A percentile compares a stretch with the other conserved stretches of the same genome.
These are phyloP conservation scores for Aspergillus transmontanensis DNA, from an alignment of 2,329 filamentous ascomycete species.

Conservation along the genomic window DNA sequence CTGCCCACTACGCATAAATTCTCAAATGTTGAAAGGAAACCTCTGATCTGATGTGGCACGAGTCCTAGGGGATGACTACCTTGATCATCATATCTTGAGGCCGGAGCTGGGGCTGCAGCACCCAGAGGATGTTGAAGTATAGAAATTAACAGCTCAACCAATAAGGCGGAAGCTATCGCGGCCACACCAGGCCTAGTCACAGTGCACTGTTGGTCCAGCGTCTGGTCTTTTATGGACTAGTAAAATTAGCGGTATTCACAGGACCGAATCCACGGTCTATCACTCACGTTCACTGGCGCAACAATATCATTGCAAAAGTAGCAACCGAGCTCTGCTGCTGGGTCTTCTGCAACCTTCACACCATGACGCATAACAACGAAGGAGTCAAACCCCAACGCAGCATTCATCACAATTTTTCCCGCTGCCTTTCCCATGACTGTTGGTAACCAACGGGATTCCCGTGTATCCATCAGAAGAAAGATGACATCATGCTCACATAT, in stretches of 20 bases:
- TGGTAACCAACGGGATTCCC: slow-evolving; percentile 92
- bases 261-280: background rate
- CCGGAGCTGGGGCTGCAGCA: slow-evolving; percentile 43
- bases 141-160: slow-evolving; percentile 88
- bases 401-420: slow-evolving; percentile 95
- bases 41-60: slow-evolving; percentile 65
- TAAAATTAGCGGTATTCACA: slow-evolving; percentile 1
- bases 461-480: slow-evolving; percentile 95
- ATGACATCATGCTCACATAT: slow-evolving; percentile 87
- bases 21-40: slow-evolving; percentile 62
- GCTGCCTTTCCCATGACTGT: slow-evolving; percentile 93
- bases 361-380: slow-evolving; percentile 98
- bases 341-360: slow-evolving; percentile 59
- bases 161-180: slow-evolving; percentile 83
- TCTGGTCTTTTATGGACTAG: slow-evolving; percentile 90
- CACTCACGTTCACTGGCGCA: slow-evolving; percentile 82
- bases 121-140: slow-evolving; percentile 78
- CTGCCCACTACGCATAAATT: slow-evolving; percentile 59
- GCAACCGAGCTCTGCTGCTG: slow-evolving; percentile 76
- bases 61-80: slow-evolving; percentile 52
- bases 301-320: slow-evolving; percentile 99
- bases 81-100: slow-evolving; percentile 32
- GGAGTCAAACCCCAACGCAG: slow-evolving; percentile 92
- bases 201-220: slow-evolving; percentile 96
- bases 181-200: slow-evolving; percentile 93